Conservation (phyloP, 2,329 filamentous ascomycete genomes). For the Hirsutella minnesotensis region DNA sequence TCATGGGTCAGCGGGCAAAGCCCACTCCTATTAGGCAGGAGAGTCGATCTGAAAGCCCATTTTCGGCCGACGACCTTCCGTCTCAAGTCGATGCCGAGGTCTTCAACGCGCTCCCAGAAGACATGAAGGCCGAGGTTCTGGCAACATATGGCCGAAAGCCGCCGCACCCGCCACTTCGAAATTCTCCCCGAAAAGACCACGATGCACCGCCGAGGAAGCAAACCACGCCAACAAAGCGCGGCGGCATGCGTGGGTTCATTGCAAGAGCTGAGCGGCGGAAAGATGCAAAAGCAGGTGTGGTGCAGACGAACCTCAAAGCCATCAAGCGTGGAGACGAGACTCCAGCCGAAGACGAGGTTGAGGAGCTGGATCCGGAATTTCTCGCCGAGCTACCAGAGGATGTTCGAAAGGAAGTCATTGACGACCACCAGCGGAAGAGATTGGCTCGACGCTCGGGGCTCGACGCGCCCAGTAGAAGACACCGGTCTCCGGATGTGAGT, state of each 20-base stretch:
- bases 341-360: conserved; percentile 20
- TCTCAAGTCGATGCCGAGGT: conserved; percentile 80
- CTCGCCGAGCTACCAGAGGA: conserved; percentile 75
- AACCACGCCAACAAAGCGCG: conserved; percentile 56
- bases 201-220: conserved; percentile 38
- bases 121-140: conserved; percentile 75
- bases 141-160: conserved; percentile 47
- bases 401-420: conserved; percentile 64
- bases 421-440: conserved; percentile 50
- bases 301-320: conserved; percentile 63
- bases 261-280: conserved; percentile 37
- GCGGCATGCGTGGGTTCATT: conserved; percentile 25
- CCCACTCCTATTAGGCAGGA: conserved; percentile 8
- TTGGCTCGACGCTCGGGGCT: conserved; percentile 44
- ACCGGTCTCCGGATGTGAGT: conserved; percentile 11
- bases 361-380: conserved; percentile 57
- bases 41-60: conserved; percentile 27
- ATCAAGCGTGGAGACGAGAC: conserved; percentile 19
- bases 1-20: conserved; percentile 47
- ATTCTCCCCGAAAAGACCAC: conserved; percentile 46
- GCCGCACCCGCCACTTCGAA: conserved; percentile 25
- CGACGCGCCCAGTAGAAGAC: conserved; percentile 21
- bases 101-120: conserved; percentile 70
- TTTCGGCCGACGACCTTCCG: conserved; percentile 36
- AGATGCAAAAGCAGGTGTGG: conserved; percentile 46